Evolutionary conservation across 106 monocot genomes (phyloP).

Genomic region (Phalaenopsis equestris): DNA sequence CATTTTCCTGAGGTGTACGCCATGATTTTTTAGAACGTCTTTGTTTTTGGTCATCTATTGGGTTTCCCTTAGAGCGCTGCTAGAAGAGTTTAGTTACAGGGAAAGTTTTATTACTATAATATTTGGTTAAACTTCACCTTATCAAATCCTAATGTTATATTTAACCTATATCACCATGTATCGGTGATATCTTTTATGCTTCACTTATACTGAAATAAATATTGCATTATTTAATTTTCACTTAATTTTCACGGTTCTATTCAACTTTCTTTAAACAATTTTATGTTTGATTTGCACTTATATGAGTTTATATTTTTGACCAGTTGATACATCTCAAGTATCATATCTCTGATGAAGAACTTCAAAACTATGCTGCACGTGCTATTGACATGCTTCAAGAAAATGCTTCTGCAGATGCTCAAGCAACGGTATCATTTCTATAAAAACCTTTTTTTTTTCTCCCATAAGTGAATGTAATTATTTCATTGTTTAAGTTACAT

Average conservation of each 20-base stretch:
- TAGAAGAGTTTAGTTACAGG: neutral
- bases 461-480: neutral
- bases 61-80: neutral
- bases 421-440: constrained; percentile 57
- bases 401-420: constrained; percentile 50
- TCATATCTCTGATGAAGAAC: constrained; percentile 50
- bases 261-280: neutral
- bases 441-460: constrained; percentile 1
- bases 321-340: constrained; percentile 73
- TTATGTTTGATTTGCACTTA: constrained; percentile 5
- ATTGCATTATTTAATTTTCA: neutral
- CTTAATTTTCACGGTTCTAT: neutral
- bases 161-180: neutral
- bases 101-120: neutral
- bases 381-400: constrained; percentile 75
- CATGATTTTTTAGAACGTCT: neutral
- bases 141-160: neutral
- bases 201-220: neutral
- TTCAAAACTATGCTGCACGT: constrained; percentile 59
- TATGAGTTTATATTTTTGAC: neutral
- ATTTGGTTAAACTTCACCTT: neutral
- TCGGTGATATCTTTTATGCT: neutral
- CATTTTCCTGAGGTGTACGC: neutral
- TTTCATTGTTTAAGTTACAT: neutral
- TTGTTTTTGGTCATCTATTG: neutral